Conservation (phyloP, 768 basidiomycete species). For the Mycena olivaceomarginata region DNA sequence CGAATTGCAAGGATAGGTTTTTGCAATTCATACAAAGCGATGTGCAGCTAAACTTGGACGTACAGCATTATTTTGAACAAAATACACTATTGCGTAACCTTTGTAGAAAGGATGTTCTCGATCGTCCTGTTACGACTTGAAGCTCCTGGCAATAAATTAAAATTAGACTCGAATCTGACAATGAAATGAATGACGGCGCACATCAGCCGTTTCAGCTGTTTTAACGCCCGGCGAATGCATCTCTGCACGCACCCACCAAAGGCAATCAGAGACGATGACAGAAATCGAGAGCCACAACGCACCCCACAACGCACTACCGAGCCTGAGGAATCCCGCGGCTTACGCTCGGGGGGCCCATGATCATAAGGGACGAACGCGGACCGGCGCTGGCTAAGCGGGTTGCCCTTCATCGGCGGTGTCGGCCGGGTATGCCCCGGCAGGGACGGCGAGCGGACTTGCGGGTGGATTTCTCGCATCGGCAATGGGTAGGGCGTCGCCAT, state of each 20-base stretch:
- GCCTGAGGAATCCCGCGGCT: background rate
- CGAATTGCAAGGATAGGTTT: background rate
- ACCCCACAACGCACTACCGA: conserved; percentile 14
- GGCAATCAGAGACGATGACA: conserved; percentile 1
- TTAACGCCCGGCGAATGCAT: conserved; percentile 15
- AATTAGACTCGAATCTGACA: background rate
- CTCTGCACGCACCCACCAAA: background rate
- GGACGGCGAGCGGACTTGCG: background rate
- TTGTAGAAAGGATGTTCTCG: conserved; percentile 6
- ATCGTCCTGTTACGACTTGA: conserved; percentile 8
- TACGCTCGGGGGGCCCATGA: background rate
- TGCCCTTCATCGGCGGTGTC: background rate
- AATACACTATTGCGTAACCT: background rate
- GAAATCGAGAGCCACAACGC: background rate
- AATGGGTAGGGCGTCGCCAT: background rate
- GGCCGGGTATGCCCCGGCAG: background rate
- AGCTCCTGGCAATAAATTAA: conserved; percentile 11
- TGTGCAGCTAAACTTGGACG: background rate
- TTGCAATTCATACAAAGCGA: background rate
- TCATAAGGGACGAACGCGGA: conserved; percentile 33
- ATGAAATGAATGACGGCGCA: background rate
- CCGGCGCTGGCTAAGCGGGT: conserved; percentile 34
- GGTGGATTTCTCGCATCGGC: background rate
- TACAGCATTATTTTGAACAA: background rate
- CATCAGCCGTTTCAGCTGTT: conserved; percentile 15